Percentiles rank a stretch among this genome's conserved stretches.
Evolutionary conservation across 768 basidiomycete genomes (phyloP).

Genomic region (Tylopilus sp.): DNA sequence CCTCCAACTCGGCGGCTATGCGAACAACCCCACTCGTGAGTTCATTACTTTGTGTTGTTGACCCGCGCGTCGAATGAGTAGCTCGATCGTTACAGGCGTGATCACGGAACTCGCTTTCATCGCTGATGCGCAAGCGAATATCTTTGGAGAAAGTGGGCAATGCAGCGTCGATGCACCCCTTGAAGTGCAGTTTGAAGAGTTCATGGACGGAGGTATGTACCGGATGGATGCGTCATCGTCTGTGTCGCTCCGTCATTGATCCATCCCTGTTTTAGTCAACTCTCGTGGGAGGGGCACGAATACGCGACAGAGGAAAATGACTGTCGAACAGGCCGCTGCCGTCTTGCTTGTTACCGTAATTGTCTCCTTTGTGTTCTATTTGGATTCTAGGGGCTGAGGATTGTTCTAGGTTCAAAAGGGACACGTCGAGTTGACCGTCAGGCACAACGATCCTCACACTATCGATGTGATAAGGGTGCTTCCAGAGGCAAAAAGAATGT

Average conservation of each 20-base stretch:
- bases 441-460: constrained; percentile 8
- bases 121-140: constrained; percentile 9
- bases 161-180: constrained; percentile 8
- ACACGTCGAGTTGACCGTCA: constrained; percentile 19
- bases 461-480: constrained; percentile 25
- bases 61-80: not conserved
- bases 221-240: not conserved
- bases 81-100: constrained; percentile 15
- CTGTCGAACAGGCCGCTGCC: constrained; percentile 22
- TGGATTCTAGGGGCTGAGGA: not conserved
- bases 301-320: constrained; percentile 18
- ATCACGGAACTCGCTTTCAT: constrained; percentile 27
- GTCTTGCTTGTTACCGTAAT: constrained; percentile 23
- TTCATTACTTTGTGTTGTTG: not conserved
- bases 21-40: constrained; percentile 27
- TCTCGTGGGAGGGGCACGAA: constrained; percentile 20
- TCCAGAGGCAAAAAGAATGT: constrained; percentile 23
- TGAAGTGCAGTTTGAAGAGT: constrained; percentile 25
- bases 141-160: not conserved
- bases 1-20: constrained; percentile 18
- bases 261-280: constrained; percentile 15
- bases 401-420: constrained; percentile 24
- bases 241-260: not conserved
- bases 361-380: not conserved
- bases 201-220: constrained; percentile 27